Conservation (phyloP, 768 basidiomycete genomes). For the Lyophyllum semitale region DNA sequence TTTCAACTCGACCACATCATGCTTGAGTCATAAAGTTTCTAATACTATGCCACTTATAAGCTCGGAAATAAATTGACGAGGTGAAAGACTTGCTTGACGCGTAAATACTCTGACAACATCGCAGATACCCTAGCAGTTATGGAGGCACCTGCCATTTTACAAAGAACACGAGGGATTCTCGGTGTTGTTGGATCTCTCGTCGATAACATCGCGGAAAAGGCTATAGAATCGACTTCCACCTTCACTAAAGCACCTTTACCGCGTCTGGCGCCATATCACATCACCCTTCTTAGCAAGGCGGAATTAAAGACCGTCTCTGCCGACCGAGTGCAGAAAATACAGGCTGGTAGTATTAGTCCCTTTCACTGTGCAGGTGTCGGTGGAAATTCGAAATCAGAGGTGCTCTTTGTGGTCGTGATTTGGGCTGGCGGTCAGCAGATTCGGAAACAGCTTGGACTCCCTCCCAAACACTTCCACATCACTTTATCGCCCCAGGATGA, state of each 20-base stretch:
- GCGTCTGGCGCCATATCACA: constrained; percentile 31
- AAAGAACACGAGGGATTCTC: constrained; percentile 18
- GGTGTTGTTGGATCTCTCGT: constrained; percentile 19
- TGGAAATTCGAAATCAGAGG: constrained; percentile 28
- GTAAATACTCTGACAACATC: neutral
- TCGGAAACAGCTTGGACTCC: constrained; percentile 49
- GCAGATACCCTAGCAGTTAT: neutral
- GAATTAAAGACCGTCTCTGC: constrained; percentile 32
- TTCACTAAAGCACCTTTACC: neutral
- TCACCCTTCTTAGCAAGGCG: constrained; percentile 41
- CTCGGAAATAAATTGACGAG: neutral
- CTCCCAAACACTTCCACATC: constrained; percentile 58
- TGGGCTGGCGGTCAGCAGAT: constrained; percentile 56
- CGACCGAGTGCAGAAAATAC: constrained; percentile 22
- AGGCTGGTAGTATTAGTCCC: constrained; percentile 28
- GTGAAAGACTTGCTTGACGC: neutral
- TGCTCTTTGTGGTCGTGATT: constrained; percentile 52
- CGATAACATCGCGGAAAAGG: constrained; percentile 19
- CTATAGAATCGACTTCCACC: constrained; percentile 1
- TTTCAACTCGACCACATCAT: neutral
- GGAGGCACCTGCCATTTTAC: constrained; percentile 8
- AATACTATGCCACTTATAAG: neutral
- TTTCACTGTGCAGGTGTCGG: constrained; percentile 44
- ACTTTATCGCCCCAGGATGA: constrained; percentile 44
- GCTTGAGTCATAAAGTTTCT: neutral